phyloP scores from a whole-genome alignment of 352 stramenopile species.

The Phytophthora cryptogea region DNA sequence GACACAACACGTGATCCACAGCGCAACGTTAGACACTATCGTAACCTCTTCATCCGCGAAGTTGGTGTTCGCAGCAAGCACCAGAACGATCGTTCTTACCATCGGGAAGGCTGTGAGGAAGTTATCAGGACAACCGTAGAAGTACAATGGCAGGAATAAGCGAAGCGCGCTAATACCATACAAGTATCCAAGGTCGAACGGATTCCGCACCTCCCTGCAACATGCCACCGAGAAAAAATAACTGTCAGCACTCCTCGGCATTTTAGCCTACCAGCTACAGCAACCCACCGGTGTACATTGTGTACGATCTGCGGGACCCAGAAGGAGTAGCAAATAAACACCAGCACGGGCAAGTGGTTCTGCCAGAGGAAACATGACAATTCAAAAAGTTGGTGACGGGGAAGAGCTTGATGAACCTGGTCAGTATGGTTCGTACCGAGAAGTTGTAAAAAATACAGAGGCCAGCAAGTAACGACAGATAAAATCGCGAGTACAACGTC shows the following conservation, averaged over 20 bases:
- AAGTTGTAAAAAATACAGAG: constrained; percentile 94
- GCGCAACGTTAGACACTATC: constrained; percentile 15
- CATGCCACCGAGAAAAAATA: background rate
- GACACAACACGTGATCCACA: constrained; percentile 9
- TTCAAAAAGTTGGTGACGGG: background rate
- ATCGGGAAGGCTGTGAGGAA: constrained; percentile 90
- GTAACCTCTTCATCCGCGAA: constrained; percentile 6
- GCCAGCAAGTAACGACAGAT: constrained; percentile 89
- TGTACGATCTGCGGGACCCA: constrained; percentile 98
- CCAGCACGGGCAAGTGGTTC: constrained; percentile 87
- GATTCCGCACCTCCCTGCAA: constrained; percentile 89
- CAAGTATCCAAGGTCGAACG: constrained; percentile 94
- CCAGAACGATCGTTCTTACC: constrained; percentile 38
- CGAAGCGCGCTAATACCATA: constrained; percentile 94
- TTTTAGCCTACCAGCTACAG: background rate
- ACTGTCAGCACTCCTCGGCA: background rate
- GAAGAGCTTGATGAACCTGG: constrained; percentile 1
- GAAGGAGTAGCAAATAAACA: constrained; percentile 97
- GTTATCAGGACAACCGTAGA: constrained; percentile 94
- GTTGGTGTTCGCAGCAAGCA: background rate
- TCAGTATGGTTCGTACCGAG: constrained; percentile 48
- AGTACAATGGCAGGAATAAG: constrained; percentile 95
- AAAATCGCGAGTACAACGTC: constrained; percentile 96
- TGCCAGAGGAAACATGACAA: constrained; percentile 30
- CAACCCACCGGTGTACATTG: constrained; percentile 89